phyloP scores from a whole-genome alignment of 1,284 basidiomycete species.

The Cutaneotrichosporon spelunceum region DNA sequence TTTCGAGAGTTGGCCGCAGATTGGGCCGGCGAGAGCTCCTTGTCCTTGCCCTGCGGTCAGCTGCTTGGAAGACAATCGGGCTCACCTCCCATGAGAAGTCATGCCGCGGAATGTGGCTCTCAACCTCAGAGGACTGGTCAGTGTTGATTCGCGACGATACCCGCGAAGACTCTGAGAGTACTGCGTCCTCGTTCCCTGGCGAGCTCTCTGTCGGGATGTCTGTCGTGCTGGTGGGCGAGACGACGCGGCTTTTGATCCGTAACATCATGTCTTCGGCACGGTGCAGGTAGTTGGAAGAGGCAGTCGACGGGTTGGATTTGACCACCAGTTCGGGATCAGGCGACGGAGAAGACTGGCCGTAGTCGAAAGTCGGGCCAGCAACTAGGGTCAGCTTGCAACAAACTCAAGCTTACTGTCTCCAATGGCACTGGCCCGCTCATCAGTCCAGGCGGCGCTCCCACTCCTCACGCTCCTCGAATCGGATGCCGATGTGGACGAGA shows the following conservation, averaged over 20 bases:
- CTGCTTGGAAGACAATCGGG: too few relatives aligned
- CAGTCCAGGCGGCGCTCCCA: slow-evolving; percentile 3
- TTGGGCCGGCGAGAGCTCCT: background rate
- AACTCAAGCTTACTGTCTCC: slow-evolving; percentile 11
- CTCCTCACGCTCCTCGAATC: slow-evolving; percentile 7
- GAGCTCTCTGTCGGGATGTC: slow-evolving; percentile 1
- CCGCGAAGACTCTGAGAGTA: slow-evolving; percentile 46
- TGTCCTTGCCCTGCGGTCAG: background rate
- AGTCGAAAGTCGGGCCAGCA: slow-evolving; percentile 31
- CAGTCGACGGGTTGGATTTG: slow-evolving; percentile 46
- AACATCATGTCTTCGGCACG: slow-evolving; percentile 76
- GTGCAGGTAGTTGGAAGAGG: slow-evolving; percentile 60
- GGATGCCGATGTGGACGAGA: slow-evolving; percentile 16
- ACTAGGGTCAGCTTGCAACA: slow-evolving; percentile 13
- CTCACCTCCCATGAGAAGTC: slow-evolving; percentile 3
- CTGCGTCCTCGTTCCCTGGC: slow-evolving; percentile 1
- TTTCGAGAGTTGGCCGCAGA: background rate
- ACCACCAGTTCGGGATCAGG: slow-evolving; percentile 14
- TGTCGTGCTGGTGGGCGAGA: slow-evolving; percentile 39
- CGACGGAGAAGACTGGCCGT: slow-evolving; percentile 9
- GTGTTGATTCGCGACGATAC: slow-evolving; percentile 6
- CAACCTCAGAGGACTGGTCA: slow-evolving; percentile 20
- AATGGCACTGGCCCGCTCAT: slow-evolving; percentile 2
- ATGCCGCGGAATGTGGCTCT: slow-evolving; percentile 7
- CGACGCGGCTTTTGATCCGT: slow-evolving; percentile 61